Conservation (phyloP, 164 flowering plant species). For the Litsea cubeba region DNA sequence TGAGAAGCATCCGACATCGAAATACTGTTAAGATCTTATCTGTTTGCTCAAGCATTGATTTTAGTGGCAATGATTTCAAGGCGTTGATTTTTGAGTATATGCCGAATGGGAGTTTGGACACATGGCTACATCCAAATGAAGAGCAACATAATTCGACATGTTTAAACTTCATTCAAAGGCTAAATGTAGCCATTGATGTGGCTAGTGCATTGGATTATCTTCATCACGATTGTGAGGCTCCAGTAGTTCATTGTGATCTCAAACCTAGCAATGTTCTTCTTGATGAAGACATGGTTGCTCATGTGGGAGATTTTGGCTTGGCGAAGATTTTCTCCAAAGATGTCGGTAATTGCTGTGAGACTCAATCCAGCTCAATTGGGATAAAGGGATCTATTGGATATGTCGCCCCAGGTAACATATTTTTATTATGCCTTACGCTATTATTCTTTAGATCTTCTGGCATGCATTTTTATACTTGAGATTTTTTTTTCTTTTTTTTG, state of each 20-base stretch:
- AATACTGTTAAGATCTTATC: slow-evolving; percentile 26
- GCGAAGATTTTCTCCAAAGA: background rate
- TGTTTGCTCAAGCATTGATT: slow-evolving; percentile 27
- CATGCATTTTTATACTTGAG: too few relatives aligned
- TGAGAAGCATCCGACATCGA: slow-evolving; percentile 19
- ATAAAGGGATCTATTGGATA: background rate
- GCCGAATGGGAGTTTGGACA: slow-evolving; percentile 30
- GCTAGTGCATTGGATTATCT: background rate
- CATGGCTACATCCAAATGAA: slow-evolving; percentile 14
- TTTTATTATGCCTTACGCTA: background rate
- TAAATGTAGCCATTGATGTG: background rate
- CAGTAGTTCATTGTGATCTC: background rate
- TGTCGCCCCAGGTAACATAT: background rate
- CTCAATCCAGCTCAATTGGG: background rate
- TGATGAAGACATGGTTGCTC: background rate
- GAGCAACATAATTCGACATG: background rate
- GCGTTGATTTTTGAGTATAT: slow-evolving; percentile 21
- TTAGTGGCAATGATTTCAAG: slow-evolving; percentile 23
- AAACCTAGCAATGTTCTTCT: background rate
- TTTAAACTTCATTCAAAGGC: background rate
- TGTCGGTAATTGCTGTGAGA: background rate
- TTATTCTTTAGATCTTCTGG: background rate
- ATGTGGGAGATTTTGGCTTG: background rate
- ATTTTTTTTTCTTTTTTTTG: too few relatives aligned
- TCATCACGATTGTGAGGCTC: background rate